Percentiles rank a stretch among this genome's conserved stretches.
These are phyloP conservation scores for Salicornia ramosissima DNA, from an alignment of 148 eudicot genomes.

Conservation along the genomic window DNA sequence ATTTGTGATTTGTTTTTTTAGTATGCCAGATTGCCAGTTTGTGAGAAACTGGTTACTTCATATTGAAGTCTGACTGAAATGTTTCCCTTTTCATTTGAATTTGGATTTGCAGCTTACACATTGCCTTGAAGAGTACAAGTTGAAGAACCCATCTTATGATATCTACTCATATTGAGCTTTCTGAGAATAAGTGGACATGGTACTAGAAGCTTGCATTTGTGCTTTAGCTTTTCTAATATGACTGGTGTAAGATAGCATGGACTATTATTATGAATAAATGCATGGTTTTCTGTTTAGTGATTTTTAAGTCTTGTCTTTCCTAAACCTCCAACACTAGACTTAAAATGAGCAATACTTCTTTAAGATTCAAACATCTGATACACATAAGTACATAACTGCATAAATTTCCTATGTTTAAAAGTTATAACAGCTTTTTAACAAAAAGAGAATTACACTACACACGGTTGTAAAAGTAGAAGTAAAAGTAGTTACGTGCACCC, in stretches of 20 bases:
- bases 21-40: too few relatives aligned
- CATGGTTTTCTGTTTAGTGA: slow-evolving; percentile 2
- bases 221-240: not conserved
- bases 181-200: not conserved
- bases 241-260: slow-evolving; percentile 5
- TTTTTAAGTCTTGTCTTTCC: not conserved
- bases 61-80: too few relatives aligned
- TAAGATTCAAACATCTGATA: too few relatives aligned
- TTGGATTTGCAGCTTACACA: slow-evolving; percentile 50
- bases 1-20: too few relatives aligned
- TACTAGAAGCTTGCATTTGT: slow-evolving; percentile 5
- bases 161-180: not conserved
- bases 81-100: not conserved
- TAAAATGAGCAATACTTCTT: too few relatives aligned
- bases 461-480: too few relatives aligned
- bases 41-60: not conserved
- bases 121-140: slow-evolving; percentile 38
- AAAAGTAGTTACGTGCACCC: too few relatives aligned
- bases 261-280: slow-evolving; percentile 21
- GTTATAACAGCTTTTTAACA: too few relatives aligned
- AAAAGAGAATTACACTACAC: too few relatives aligned
- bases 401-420: too few relatives aligned
- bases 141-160: not conserved
- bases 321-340: not conserved
- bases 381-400: too few relatives aligned